Percentiles rank a stretch among this genome's conserved stretches.
These are phyloP conservation scores for Corylus avellana DNA, from an alignment of 306 rosid species.

Conservation along the genomic window DNA sequence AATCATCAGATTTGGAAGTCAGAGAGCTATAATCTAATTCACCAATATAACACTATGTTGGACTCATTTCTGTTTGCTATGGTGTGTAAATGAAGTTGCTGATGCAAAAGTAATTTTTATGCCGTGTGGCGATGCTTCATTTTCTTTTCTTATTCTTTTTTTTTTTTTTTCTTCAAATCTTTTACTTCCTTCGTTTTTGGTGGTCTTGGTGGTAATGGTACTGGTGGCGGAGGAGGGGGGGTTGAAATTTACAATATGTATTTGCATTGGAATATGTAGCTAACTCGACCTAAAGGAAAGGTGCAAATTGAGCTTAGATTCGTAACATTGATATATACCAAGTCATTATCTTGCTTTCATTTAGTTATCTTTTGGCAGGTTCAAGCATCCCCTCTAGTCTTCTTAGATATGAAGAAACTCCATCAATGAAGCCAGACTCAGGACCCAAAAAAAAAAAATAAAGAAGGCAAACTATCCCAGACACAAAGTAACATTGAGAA, in stretches of 20 bases:
- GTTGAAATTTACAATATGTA: not conserved
- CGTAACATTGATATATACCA: conserved; percentile 12
- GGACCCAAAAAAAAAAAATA: not conserved
- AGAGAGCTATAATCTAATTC: conserved; percentile 5
- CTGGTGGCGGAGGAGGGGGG: not conserved
- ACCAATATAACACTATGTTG: not conserved
- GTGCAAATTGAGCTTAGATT: conserved; percentile 11
- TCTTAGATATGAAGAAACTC: not conserved
- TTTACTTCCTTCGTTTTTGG: not conserved
- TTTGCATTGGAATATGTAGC: conserved; percentile 7
- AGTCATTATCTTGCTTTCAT: conserved; percentile 2
- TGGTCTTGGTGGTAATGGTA: not conserved
- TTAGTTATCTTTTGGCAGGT: not conserved
- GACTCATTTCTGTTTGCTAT: not conserved
- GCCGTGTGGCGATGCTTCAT: too few relatives aligned
- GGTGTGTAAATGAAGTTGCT: not conserved
- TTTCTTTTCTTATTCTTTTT: too few relatives aligned
- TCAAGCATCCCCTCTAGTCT: not conserved
- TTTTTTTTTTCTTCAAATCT: too few relatives aligned
- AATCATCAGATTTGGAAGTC: conserved; percentile 22
- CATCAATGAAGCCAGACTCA: not conserved
- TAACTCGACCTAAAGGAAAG: conserved; percentile 15
- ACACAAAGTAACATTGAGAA: not conserved
- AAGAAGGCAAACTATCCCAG: not conserved
- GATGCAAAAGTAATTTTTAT: not conserved